Base-by-base conservation (phyloP, 192 early-diverging fungal species). In the Coemansia sp. region DNA sequence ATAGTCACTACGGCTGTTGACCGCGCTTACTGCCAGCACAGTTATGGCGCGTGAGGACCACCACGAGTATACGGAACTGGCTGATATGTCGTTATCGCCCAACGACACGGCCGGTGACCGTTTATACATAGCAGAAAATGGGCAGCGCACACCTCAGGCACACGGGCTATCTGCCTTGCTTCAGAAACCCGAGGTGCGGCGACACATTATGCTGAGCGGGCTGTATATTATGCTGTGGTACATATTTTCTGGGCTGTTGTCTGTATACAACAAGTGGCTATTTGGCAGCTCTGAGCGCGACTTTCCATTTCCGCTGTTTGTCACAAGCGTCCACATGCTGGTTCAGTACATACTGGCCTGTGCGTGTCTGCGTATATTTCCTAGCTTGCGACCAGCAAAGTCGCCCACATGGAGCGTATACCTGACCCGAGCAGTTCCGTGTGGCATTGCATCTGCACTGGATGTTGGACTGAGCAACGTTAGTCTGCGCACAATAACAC, bases 241-340 rank as follows among this genome's bases (percentile, higher is more conserved):
- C 76, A 48, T 55, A 10, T 86, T 86, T 22, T 87, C 95, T 2
- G 86, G 92, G 0, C 63, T 85, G 7, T 79, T 97, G 24, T 89
- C 89, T 2, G 83, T 95, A 3, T 97, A 94, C 79, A 97, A 97
- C 86, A 94, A 92, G 59, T 97, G 93, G 93, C 83, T 97, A 61
- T 95, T 97, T 81, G 89, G 92, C 25, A 69, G 83, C 27, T 82
- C 86, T 0, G 86, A 93, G 66, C 85, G 91, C 61, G 86, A 93
- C 79, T 96, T 95, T 75, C 82, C 75, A 25, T 96, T 88, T 62
- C 95, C 95, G 29, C 81, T 97, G 5, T 92, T 97, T 77, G 91
- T 91, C 32, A 90, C 91, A 41, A 85, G 84, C 52, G 65, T 90
- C 10, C 95, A 97, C 61, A 94, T 91, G 90, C 65, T 91, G 11